Evolutionary conservation across 208 protist species (phyloP).

Genomic region (Pavlovales sp.): DNA sequence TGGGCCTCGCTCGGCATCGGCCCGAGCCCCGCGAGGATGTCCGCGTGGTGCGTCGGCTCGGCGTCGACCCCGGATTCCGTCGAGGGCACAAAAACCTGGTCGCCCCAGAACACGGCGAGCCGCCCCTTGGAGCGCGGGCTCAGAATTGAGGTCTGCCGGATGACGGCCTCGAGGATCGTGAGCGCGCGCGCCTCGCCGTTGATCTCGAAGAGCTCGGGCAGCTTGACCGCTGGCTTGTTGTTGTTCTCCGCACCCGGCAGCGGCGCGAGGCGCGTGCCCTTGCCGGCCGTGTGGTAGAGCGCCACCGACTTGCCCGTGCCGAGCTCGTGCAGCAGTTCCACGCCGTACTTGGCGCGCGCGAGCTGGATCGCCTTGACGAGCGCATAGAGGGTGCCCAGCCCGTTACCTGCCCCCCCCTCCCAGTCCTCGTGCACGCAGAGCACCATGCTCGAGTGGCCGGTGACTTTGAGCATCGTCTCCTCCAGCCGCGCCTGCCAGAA

Average conservation of each 20-base stretch:
- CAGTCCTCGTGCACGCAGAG: constrained; percentile 57
- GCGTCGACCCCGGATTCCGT: not conserved
- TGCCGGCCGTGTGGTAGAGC: constrained; percentile 60
- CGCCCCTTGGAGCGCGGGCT: constrained; percentile 37
- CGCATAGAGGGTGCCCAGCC: constrained; percentile 59
- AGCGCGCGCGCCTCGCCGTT: constrained; percentile 21
- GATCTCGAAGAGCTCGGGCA: constrained; percentile 38
- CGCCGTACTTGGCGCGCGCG: constrained; percentile 18
- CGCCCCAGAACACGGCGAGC: constrained; percentile 59
- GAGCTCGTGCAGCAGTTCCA: constrained; percentile 42
- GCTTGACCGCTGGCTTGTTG: constrained; percentile 62
- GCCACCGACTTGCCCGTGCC: constrained; percentile 33
- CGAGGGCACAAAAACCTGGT: constrained; percentile 55
- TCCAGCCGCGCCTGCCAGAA: constrained; percentile 60
- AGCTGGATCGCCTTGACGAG: constrained; percentile 46
- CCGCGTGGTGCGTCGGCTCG: constrained; percentile 41
- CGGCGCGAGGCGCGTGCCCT: constrained; percentile 58
- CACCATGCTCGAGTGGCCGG: not conserved
- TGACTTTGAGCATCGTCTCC: constrained; percentile 33
- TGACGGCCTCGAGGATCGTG: constrained; percentile 58
- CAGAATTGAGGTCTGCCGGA: constrained; percentile 52
- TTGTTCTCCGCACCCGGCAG: constrained; percentile 60
- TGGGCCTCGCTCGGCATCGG: constrained; percentile 47
- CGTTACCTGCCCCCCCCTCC: constrained; percentile 57
- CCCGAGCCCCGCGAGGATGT: constrained; percentile 54